phyloP scores from a whole-genome alignment of 805 yeast species.

The Metschnikowia arizonensis region DNA sequence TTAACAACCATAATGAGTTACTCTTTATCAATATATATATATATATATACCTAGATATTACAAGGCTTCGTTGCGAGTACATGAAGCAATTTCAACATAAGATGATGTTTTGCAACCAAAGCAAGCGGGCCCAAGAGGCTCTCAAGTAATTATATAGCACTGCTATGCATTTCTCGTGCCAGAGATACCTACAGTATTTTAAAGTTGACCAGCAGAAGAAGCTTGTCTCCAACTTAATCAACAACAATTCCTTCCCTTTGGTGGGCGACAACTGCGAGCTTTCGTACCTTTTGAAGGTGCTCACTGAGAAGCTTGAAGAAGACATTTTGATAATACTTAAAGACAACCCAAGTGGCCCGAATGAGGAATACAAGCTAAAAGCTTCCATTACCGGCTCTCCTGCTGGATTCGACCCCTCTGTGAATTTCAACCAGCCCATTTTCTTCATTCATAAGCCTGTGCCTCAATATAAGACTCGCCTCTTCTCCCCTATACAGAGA shows the following conservation, averaged over 20 bases:
- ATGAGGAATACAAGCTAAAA: conserved; percentile 56
- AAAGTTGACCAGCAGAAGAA: conserved; percentile 21
- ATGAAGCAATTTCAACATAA: conserved; percentile 26
- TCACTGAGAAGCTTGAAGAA: conserved; percentile 51
- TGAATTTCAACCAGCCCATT: conserved; percentile 49
- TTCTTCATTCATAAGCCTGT: conserved; percentile 67
- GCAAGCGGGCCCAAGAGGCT: conserved; percentile 25
- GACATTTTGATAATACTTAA: conserved; percentile 55
- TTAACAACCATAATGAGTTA: conserved; percentile 47
- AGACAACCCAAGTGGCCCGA: conserved; percentile 31
- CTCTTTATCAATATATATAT: conserved; percentile 58
- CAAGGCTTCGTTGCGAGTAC: conserved; percentile 37
- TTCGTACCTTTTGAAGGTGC: conserved; percentile 18
- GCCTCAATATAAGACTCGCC: conserved; percentile 56
- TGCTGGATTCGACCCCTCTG: conserved; percentile 66
- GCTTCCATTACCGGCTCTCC: conserved; percentile 63
- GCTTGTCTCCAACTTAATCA: conserved; percentile 36
- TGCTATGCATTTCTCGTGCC: conserved; percentile 35
- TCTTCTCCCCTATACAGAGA: conserved; percentile 61
- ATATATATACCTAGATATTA: conserved; percentile 49
- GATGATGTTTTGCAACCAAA: conserved; percentile 21
- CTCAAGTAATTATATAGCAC: conserved; percentile 49
- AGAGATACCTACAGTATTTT: conserved; percentile 55
- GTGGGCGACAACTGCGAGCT: conserved; percentile 14
- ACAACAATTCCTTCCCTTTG: conserved; percentile 37